Evolutionary conservation across 2,329 filamentous ascomycete genomes (phyloP).

Genomic region (Alternaria brassicicola): DNA sequence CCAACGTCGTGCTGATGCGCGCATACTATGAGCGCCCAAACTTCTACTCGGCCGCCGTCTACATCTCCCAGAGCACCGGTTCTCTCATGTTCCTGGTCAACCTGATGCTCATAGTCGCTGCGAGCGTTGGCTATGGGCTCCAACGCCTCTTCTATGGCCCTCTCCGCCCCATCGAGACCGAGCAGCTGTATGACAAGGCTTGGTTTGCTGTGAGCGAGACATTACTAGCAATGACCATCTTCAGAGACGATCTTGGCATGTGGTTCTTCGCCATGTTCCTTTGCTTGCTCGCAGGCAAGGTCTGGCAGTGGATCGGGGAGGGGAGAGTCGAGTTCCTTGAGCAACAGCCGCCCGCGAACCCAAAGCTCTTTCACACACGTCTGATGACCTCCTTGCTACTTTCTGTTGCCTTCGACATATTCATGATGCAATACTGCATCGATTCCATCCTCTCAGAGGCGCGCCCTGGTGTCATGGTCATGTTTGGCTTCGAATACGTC

Average conservation of each 20-base stretch:
- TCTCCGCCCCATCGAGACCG: slow-evolving; percentile 90
- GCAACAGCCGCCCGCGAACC: slow-evolving; percentile 91
- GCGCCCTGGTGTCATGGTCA: slow-evolving; percentile 98
- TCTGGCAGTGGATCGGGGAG: slow-evolving; percentile 98
- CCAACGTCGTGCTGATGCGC: slow-evolving; percentile 81
- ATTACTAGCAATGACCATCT: slow-evolving; percentile 96
- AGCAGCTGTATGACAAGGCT: slow-evolving; percentile 94
- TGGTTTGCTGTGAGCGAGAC: slow-evolving; percentile 99
- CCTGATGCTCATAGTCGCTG: slow-evolving; percentile 80
- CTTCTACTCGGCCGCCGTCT: slow-evolving; percentile 97
- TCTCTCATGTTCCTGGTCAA: slow-evolving; percentile 95
- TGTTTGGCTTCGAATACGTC: slow-evolving; percentile 98
- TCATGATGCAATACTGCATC: slow-evolving; percentile 81
- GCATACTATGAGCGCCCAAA: slow-evolving; percentile 95
- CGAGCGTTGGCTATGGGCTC: slow-evolving; percentile 81
- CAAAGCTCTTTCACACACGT: slow-evolving; percentile 83
- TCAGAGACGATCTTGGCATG: slow-evolving; percentile 90
- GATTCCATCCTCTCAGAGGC: slow-evolving; percentile 84
- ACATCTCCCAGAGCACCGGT: slow-evolving; percentile 93
- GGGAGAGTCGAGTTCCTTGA: slow-evolving; percentile 92
- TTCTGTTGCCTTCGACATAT: slow-evolving; percentile 79
- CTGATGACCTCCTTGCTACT: slow-evolving; percentile 78
- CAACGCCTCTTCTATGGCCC: slow-evolving; percentile 90
- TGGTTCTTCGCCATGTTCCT: slow-evolving; percentile 98
- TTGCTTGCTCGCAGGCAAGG: slow-evolving; percentile 86